Evolutionary conservation across 768 basidiomycete species (phyloP), one percentile per base, ranked within the genome.

Genomic region (Lactifluus piperatus): DNA sequence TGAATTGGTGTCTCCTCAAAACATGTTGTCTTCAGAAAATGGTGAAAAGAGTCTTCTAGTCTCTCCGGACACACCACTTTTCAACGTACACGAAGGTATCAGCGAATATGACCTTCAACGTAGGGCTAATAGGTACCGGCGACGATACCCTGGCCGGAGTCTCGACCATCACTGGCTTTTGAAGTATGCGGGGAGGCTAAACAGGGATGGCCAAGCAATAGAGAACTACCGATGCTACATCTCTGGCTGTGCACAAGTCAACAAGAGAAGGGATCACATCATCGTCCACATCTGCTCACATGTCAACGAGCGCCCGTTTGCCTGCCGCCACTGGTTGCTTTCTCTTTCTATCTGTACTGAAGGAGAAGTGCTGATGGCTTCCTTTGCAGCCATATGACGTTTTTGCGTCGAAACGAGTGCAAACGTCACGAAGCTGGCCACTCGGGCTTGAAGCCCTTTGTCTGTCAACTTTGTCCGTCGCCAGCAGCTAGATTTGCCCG

Each of bases 401-500:
- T 88, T 72, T 67, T 86, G 58, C 82, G 86, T 58, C 87, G 84
- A 69, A 87, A 88, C 65, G 86, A 88, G 68, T 86, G 84, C 73
- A 87, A 86, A 67, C 80, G 86, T 27, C 86, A 88, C 60, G 84
- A 86, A 68, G 75, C 81, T 14, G 82, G 80, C 59, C 86, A 88
- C 65, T 78, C 74, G 11, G 82, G 81, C 14, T 66, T 63, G 41
- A 78, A 83, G 58, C 85, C 85, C 7, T 86, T 79, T 62, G 71
- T 73, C 22, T 88, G 86, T 58, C 65, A 75, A 51, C 70, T 82
- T 39, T 88, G 86, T 55, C 72, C 76, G 50, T 62, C 67, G 7
- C 65, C 63, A 30, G 72, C 72, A 3, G 75, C 74, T 43, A 75
- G 77, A 56, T 88, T 86, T 57, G 81, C 81, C 47, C 80, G 86